Base-by-base conservation (phyloP, 306 rosid genomes). In the Spatholobus suberectus region DNA sequence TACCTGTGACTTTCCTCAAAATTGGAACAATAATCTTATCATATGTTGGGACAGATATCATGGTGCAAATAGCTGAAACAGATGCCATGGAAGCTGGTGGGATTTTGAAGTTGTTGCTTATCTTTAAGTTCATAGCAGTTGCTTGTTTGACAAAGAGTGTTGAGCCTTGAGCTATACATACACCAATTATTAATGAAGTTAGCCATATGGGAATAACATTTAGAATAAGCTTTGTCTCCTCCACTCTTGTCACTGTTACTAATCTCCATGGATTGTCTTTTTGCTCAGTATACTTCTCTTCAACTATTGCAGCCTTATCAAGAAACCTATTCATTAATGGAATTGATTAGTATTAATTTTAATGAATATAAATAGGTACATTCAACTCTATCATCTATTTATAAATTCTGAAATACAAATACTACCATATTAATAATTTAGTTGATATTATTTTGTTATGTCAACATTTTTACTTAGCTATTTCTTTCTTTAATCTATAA, bases 121-220 rank as follows among this genome's bases (percentile, higher is more conserved):
- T 10, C 24, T 73, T 82, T 8, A 85, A 34, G 62, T 85, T 85
- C 87, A 80, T 87, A 4, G 89, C 10, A 17, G 84, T 72, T 23
- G 90, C 92, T 83, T 87, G 90, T 78, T 89, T 89, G n/a, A 89
- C 75, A 67, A 87, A 89, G 47, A 89, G 85, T 34, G 92, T 89
- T 2, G 76, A 0, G 8, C 57, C 57, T 35, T 82, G 87, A 14
- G 92, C 86, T 24, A 85, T 1, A 51, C 86, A 76, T n/a, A 89
- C 54, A 62, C 90, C 92, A 17, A 32, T 3, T n/a, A 85, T 55
- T 61, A 87, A 32, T 17, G 89, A 82, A 44, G 88, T 85, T 54
- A 89, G 59, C 92, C 92, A 89, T 66, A 89, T 77, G 2, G 92
- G 92, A 59, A 89, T 13, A 41, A 82, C 17, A 6, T 73, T 87